phyloP scores from a whole-genome alignment of 306 rosid genomes.

The Prunus padus region DNA sequence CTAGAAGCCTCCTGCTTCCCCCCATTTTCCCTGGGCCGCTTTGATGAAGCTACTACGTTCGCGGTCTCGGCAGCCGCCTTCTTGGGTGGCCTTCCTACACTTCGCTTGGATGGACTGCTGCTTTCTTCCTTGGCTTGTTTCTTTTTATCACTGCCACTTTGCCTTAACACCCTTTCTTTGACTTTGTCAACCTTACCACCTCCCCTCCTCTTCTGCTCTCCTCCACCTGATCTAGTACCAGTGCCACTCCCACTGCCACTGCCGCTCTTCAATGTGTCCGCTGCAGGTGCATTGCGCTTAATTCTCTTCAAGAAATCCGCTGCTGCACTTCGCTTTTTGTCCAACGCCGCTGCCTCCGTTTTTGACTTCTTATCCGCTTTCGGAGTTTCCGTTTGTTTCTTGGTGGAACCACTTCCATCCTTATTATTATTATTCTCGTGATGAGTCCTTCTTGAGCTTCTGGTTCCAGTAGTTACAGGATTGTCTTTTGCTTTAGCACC shows the following conservation, averaged over 20 bases:
- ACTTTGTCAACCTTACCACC: slow-evolving; percentile 17
- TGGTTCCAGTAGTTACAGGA: slow-evolving; percentile 64
- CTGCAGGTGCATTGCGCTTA: slow-evolving; percentile 52
- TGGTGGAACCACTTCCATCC: slow-evolving; percentile 26
- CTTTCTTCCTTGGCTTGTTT: slow-evolving; percentile 46
- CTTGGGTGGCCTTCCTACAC: slow-evolving; percentile 82
- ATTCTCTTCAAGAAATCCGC: slow-evolving; percentile 83
- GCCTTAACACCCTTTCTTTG: slow-evolving; percentile 50
- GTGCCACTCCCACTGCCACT: slow-evolving; percentile 19
- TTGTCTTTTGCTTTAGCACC: slow-evolving; percentile 56
- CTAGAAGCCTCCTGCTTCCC: slow-evolving; percentile 48
- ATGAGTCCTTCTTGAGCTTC: slow-evolving; percentile 60
- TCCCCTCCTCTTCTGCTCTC: slow-evolving; percentile 53
- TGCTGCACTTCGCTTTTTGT: slow-evolving; percentile 67
- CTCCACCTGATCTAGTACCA: slow-evolving; percentile 24
- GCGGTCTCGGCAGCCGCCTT: slow-evolving; percentile 42
- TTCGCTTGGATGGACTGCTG: slow-evolving; percentile 56
- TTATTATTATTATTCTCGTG: slow-evolving; percentile 32
- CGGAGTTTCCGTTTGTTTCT: slow-evolving; percentile 38
- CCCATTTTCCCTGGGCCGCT: slow-evolving; percentile 64
- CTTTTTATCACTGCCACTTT: slow-evolving; percentile 40
- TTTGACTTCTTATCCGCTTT: slow-evolving; percentile 49
- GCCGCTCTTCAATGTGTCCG: slow-evolving; percentile 35
- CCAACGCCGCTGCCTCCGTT: slow-evolving; percentile 37
- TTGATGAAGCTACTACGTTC: slow-evolving; percentile 28